Evolutionary conservation across 495 filamentous ascomycete genomes (phyloP), one percentile per base, ranked within the genome.

Genomic region (Aspergillus leporis): DNA sequence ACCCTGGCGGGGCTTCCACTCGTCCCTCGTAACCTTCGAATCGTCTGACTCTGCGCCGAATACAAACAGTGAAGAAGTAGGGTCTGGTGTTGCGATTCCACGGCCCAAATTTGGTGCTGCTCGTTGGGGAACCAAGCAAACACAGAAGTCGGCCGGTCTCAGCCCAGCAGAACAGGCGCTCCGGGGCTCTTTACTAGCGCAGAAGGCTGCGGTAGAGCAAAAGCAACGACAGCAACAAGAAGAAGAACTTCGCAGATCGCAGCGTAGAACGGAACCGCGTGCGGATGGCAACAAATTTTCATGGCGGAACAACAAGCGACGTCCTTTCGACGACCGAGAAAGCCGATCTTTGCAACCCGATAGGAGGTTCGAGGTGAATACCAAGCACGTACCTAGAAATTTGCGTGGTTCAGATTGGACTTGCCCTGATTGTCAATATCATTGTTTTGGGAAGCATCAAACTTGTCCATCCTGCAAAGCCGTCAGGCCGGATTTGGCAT

Each of bases 151-250:
- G 3, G 56, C 61, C 0, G 63, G 64, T 16, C 56, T 78, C 22
- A 78, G 72, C 51, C 55, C 71, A 5, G 68, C 71, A 23, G 75
- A 78, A 56, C 68, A 71, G 43, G 65, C 72, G 23, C 56, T 73
- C 34, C 74, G 74, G 41, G 65, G 73, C 14, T 52, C 63, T 16
- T 47, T 77, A 41, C 47, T 74, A n/a, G 60, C 57, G 36, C 68
- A 58, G 28, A 62, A 51, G 16, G 56, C 63, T 23, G 34, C 57
- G 18, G 48, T 43, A 52, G 58, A 30, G 14, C 43, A 30, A 38
- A 30, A 43, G n/a, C 45, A 56, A 30, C 34, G 13, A 41, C 40
- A 23, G 58, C 28, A 40, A n/a, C 56, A 56, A 46, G 48, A 53
- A 46, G 12, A 50, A 19, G 30, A 32, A 16, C 16, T 23, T 12